Conservation (phyloP, 2,329 filamentous ascomycete genomes). For the Microcyclosporella mali region DNA sequence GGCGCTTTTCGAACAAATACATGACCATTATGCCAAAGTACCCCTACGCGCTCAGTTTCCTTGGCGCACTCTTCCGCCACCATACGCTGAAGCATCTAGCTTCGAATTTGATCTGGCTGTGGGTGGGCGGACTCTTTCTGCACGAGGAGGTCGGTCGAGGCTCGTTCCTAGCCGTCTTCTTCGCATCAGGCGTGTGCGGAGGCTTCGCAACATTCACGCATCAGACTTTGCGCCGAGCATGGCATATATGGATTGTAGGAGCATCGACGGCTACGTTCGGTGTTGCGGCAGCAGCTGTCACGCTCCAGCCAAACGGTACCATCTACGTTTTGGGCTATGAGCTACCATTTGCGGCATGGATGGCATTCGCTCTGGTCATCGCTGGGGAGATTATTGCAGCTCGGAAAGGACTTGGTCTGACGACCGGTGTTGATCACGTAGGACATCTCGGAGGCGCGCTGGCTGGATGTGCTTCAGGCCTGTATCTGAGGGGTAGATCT, state of each 20-base stretch:
- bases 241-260: conserved; percentile 53
- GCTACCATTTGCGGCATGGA: conserved; percentile 31
- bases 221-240: conserved; percentile 39
- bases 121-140: conserved; percentile 59
- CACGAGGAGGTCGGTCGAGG: conserved; percentile 66
- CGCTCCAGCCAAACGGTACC: conserved; percentile 31
- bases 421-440: conserved; percentile 29
- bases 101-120: conserved; percentile 60
- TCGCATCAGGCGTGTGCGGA: conserved; percentile 53
- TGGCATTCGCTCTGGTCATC: conserved; percentile 34
- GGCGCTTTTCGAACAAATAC: conserved; percentile 61
- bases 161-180: conserved; percentile 62
- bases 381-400: conserved; percentile 23
- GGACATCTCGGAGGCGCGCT: conserved; percentile 33
- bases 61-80: conserved; percentile 66
- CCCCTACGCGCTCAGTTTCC: conserved; percentile 55
- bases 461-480: conserved; percentile 8
- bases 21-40: conserved; percentile 60
- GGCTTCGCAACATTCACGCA: conserved; percentile 53
- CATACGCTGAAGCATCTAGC: conserved; percentile 54
- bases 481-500: conserved; percentile 6
- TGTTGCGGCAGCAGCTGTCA: conserved; percentile 52
- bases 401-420: conserved; percentile 8
- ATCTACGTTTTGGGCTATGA: conserved; percentile 26
- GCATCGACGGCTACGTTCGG: conserved; percentile 61